Percentiles rank a stretch among this genome's conserved stretches.
Evolutionary conservation across 352 stramenopile genomes (phyloP).

Genomic region (Globisporangium nodosum): DNA sequence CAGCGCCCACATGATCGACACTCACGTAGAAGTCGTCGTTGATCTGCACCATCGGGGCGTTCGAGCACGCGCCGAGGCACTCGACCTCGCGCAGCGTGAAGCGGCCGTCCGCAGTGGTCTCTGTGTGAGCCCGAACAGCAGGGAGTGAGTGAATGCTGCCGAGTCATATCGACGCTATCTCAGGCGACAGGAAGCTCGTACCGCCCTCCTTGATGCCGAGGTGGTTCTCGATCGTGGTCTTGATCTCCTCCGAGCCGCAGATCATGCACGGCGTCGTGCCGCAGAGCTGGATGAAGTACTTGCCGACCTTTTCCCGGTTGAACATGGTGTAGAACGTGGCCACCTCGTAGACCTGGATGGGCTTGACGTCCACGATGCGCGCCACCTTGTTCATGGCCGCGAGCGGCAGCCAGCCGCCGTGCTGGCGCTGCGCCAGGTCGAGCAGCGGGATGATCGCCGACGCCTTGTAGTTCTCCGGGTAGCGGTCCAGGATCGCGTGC

Average conservation of each 20-base stretch:
- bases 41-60: conserved; percentile 99
- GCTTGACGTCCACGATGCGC: conserved; percentile 94
- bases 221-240: conserved; percentile 97
- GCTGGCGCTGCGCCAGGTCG: conserved; percentile 94
- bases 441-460: conserved; percentile 98
- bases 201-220: conserved; percentile 96
- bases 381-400: conserved; percentile 99
- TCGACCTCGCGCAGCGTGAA: conserved; percentile 98
- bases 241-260: conserved; percentile 98
- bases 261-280: conserved; percentile 99
- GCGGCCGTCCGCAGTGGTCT: conserved; percentile 69
- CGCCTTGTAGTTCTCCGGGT: conserved; percentile 99
- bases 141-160: not conserved
- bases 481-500: conserved; percentile 94
- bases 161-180: no score
- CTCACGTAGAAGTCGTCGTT: conserved; percentile 96
- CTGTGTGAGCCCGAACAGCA: conserved; percentile 13
- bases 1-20: not conserved
- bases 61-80: conserved; percentile 98
- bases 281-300: conserved; percentile 97
- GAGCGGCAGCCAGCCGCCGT: conserved; percentile 97
- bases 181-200: conserved; percentile 6
- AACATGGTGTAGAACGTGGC: conserved; percentile 99
- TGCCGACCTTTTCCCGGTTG: conserved; percentile 93
- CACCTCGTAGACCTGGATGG: conserved; percentile 98